These are phyloP conservation scores for Colletotrichum plurivorum DNA, from an alignment of 2,329 filamentous ascomycete species.

Conservation along the genomic window DNA sequence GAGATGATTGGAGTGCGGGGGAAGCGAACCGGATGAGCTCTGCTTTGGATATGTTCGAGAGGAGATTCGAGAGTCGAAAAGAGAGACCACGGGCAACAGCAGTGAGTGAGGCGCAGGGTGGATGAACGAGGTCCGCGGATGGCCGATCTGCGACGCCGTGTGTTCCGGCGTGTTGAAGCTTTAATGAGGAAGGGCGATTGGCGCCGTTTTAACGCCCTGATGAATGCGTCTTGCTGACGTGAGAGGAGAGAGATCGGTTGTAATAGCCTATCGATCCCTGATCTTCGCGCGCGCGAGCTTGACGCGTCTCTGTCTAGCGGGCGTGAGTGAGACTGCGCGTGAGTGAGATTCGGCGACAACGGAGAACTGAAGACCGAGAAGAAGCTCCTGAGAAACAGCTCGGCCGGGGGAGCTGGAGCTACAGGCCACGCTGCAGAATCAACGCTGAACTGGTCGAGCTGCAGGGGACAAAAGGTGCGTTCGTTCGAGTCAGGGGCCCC, in stretches of 20 bases:
- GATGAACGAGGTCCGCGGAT: constrained; percentile 13
- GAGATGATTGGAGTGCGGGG: neutral
- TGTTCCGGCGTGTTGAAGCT: constrained; percentile 19
- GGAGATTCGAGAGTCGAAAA: neutral
- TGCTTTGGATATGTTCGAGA: neutral
- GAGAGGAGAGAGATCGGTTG: too few relatives aligned
- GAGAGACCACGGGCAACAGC: neutral
- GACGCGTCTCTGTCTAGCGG: too few relatives aligned
- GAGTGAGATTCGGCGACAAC: too few relatives aligned
- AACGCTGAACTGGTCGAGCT: constrained; percentile 4
- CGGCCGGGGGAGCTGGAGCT: neutral
- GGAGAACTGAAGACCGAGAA: too few relatives aligned
- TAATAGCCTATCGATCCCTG: too few relatives aligned
- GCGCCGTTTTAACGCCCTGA: too few relatives aligned
- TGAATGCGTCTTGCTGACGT: too few relatives aligned
- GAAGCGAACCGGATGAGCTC: neutral
- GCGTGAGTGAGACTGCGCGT: too few relatives aligned
- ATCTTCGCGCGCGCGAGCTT: too few relatives aligned
- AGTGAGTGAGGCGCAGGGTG: constrained; percentile 4
- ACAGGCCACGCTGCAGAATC: neutral
- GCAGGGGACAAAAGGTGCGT: constrained; percentile 8
- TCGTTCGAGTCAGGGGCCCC: constrained; percentile 22
- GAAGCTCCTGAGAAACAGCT: neutral
- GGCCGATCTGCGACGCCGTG: constrained; percentile 35
- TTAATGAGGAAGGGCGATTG: neutral